Percentiles rank a stretch among this genome's conserved stretches.
phyloP scores from a whole-genome alignment of 78 protist genomes.

The Guillardia theta region DNA sequence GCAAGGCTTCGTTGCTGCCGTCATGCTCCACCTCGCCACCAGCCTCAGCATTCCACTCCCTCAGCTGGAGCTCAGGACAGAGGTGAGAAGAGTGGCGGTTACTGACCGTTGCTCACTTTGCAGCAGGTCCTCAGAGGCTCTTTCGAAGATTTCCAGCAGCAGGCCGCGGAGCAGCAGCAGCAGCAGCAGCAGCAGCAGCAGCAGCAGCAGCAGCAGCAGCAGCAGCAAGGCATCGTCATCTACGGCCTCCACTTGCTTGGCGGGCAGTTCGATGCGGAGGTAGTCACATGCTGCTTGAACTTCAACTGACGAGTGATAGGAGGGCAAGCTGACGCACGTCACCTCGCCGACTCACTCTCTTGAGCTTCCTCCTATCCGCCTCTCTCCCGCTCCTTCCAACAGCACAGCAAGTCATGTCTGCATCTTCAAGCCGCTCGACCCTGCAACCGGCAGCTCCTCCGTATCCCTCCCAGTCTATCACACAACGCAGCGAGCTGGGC shows the following conservation, averaged over 20 bases:
- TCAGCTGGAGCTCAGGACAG: background rate
- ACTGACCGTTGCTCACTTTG: background rate
- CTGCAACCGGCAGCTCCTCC: too few species aligned
- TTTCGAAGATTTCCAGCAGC: background rate
- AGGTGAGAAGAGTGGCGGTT: background rate
- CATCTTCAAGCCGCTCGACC: too few species aligned
- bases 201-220: background rate
- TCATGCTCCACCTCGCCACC: background rate
- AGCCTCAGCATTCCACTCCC: background rate
- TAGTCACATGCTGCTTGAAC: too few species aligned
- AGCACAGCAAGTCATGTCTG: too few species aligned
- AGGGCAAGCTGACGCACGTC: too few species aligned
- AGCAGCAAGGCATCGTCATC: background rate
- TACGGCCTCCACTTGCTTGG: background rate
- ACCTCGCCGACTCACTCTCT: too few species aligned
- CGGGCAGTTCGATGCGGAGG: too few species aligned
- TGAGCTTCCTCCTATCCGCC: too few species aligned
- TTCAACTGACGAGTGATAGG: too few species aligned
- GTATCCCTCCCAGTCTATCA: too few species aligned
- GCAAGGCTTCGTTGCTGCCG: background rate
- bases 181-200: background rate
- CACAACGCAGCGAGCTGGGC: too few species aligned
- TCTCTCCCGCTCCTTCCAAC: too few species aligned
- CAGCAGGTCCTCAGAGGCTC: background rate
- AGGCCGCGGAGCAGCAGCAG: background rate